Percentiles rank a stretch among this genome's conserved stretches.
Conservation (phyloP, 495 filamentous ascomycete genomes). For the Tuber melanosporum region DNA sequence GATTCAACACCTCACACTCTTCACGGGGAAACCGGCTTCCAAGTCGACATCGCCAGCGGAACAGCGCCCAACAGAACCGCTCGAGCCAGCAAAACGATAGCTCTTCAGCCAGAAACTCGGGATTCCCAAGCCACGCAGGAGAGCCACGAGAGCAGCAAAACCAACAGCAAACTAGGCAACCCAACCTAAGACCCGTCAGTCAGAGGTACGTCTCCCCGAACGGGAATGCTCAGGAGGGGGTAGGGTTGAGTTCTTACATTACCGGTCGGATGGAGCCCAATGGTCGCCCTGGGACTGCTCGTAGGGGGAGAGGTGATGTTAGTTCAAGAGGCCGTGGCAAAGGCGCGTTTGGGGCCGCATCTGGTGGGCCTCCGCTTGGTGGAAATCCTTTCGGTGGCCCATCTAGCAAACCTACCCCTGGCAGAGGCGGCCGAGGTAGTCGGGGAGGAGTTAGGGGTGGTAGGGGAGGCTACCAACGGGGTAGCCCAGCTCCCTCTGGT, state of each 20-base stretch:
- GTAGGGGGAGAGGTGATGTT: conserved; percentile 25
- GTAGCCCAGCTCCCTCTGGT: neutral
- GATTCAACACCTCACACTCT: neutral
- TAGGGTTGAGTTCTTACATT: neutral
- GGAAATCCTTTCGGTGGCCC: conserved; percentile 1
- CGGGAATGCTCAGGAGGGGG: neutral
- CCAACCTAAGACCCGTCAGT: neutral
- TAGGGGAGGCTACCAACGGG: neutral
- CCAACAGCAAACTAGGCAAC: neutral
- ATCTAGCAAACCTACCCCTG: neutral
- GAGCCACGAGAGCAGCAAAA: neutral
- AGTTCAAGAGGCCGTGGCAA: conserved; percentile 20
- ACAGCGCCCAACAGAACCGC: neutral
- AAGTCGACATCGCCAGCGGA: neutral
- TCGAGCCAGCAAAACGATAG: neutral
- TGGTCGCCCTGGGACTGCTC: neutral
- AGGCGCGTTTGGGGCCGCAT: conserved; percentile 6
- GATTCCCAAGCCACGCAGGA: neutral
- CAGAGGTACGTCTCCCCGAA: neutral
- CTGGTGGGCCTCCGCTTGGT: neutral
- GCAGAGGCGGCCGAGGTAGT: neutral
- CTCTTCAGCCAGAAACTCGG: neutral
- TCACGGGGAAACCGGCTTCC: neutral
- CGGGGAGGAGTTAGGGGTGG: neutral
- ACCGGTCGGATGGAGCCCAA: neutral